phyloP scores from a whole-genome alignment of 1,284 basidiomycete species.

The Kwoniella shivajii region DNA sequence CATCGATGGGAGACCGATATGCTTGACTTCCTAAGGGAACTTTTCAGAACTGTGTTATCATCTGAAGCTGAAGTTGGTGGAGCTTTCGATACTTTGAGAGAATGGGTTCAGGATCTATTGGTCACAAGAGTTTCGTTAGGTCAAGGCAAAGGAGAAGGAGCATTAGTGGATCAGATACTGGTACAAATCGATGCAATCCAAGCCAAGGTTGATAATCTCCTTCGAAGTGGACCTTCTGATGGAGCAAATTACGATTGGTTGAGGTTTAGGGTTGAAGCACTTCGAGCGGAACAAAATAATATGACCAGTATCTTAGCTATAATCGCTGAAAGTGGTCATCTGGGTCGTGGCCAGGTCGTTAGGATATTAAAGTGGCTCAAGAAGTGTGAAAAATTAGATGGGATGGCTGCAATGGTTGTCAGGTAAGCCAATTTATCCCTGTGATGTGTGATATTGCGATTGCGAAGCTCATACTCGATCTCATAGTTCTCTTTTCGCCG shows the following conservation, averaged over 20 bases:
- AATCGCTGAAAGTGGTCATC: conserved; percentile 33
- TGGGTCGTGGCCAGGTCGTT: conserved; percentile 47
- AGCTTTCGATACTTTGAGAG: conserved; percentile 34
- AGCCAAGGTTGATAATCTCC: conserved; percentile 25
- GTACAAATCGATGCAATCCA: conserved; percentile 41
- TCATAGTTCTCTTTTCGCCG: conserved; percentile 32
- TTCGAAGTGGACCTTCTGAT: conserved; percentile 21
- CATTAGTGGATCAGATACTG: conserved; percentile 42
- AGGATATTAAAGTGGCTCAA: conserved; percentile 49
- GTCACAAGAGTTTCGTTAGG: conserved; percentile 22
- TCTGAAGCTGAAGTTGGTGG: conserved; percentile 29
- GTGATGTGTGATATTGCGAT: neutral
- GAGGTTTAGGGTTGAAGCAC: conserved; percentile 35
- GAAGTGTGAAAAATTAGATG: conserved; percentile 39
- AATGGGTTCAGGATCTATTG: conserved; percentile 40
- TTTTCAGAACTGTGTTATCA: conserved; percentile 32
- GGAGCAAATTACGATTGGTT: conserved; percentile 39
- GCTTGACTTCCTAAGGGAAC: conserved; percentile 40
- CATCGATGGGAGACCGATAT: conserved; percentile 37
- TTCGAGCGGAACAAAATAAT: conserved; percentile 42
- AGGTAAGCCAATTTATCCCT: conserved; percentile 15
- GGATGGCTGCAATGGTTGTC: conserved; percentile 33
- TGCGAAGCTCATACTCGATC: neutral
- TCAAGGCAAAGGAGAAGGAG: conserved; percentile 34
- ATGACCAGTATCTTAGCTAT: conserved; percentile 36